Conservation (phyloP, 495 filamentous ascomycete species). For the Pseudevernia furfuracea region DNA sequence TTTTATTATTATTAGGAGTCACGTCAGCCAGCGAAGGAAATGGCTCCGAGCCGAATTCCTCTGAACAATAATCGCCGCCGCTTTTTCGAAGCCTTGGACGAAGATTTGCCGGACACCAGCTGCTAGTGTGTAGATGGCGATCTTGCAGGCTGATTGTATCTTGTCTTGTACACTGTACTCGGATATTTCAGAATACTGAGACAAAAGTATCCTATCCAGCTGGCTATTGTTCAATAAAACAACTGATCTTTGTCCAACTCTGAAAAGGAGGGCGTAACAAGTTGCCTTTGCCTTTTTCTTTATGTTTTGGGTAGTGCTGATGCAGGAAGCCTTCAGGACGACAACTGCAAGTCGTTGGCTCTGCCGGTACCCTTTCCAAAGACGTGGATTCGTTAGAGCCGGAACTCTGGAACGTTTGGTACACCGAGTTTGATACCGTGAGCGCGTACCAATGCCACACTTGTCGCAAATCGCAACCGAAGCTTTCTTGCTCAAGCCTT, state of each 20-base stretch:
- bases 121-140: conserved; percentile 1
- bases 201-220: not conserved
- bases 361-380: not conserved
- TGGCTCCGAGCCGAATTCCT: not conserved
- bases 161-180: too few species aligned
- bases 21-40: not conserved
- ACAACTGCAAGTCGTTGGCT: not conserved
- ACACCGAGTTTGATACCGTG: not conserved
- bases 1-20: not conserved
- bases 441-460: not conserved
- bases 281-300: not conserved
- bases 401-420: not conserved
- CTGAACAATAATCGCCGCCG: not conserved
- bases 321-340: not conserved
- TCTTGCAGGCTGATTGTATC: conserved; percentile 11
- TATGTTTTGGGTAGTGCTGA: not conserved
- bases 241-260: not conserved
- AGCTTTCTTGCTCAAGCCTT: not conserved
- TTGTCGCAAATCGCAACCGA: not conserved
- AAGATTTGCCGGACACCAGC: conserved; percentile 11
- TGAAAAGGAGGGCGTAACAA: not conserved
- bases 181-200: not conserved
- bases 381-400: not conserved
- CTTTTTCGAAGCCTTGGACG: conserved; percentile 5
- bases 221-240: not conserved